Conservation (phyloP, 1,284 basidiomycete species). For the Termitomyces sp. region DNA sequence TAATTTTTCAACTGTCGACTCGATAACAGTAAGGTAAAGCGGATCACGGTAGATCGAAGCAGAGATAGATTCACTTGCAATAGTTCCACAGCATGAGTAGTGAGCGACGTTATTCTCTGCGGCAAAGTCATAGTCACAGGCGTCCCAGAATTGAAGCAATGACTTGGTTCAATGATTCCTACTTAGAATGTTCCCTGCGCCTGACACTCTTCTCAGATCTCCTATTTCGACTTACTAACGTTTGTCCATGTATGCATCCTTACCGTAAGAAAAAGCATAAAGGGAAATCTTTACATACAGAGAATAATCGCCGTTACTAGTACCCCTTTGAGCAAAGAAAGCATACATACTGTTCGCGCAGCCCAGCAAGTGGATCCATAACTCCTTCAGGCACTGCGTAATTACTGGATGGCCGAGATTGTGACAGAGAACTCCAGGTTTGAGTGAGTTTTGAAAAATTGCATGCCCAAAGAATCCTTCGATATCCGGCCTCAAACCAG, state of each 20-base stretch:
- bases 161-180: no score
- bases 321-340: not conserved
- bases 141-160: no score
- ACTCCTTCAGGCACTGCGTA: not conserved
- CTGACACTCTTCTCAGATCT: no score
- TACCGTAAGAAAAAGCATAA: not conserved
- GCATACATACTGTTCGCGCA: not conserved
- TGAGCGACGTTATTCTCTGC: not conserved
- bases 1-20: not conserved
- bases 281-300: not conserved
- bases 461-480: no score
- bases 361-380: not conserved
- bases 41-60: not conserved
- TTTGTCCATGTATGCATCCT: not conserved
- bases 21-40: not conserved
- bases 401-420: not conserved
- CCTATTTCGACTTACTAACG: not conserved
- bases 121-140: not conserved
- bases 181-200: no score
- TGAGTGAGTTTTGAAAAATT: no score
- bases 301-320: not conserved
- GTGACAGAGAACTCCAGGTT: not conserved
- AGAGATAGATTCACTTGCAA: not conserved
- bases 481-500: no score
- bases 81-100: not conserved